Conservation (phyloP, 148 eudicot species). For the Suaeda aralocaspica region DNA sequence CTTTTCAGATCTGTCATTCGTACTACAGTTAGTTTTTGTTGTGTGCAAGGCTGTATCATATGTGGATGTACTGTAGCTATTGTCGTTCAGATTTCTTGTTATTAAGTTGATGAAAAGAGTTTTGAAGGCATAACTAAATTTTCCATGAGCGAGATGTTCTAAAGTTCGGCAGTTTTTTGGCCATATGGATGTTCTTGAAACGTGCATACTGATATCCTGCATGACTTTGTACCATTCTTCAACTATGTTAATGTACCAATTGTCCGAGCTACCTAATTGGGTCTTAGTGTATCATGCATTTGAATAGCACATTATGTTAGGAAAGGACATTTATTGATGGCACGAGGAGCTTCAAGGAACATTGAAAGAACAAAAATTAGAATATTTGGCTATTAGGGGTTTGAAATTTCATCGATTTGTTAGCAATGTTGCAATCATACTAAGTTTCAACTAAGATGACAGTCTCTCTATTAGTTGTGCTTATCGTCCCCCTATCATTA, state of each 20-base stretch:
- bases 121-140: not conserved
- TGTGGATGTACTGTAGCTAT: not conserved
- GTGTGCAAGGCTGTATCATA: no score
- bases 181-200: not conserved
- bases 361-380: not conserved
- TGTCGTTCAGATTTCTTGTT: not conserved
- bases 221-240: not conserved
- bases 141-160: not conserved
- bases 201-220: not conserved
- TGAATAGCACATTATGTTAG: not conserved
- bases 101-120: not conserved
- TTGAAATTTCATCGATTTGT: not conserved
- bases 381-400: not conserved
- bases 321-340: not conserved
- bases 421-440: no score
- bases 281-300: not conserved
- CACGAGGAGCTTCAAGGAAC: not conserved
- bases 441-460: no score
- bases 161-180: not conserved
- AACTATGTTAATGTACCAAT: not conserved
- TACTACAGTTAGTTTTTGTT: no score
- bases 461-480: no score
- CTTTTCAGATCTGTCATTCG: no score
- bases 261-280: not conserved
- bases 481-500: no score